Evolutionary conservation across 2,329 filamentous ascomycete species (phyloP), one percentile per base, ranked within the genome.

Genomic region (Zymoseptoria brevis): DNA sequence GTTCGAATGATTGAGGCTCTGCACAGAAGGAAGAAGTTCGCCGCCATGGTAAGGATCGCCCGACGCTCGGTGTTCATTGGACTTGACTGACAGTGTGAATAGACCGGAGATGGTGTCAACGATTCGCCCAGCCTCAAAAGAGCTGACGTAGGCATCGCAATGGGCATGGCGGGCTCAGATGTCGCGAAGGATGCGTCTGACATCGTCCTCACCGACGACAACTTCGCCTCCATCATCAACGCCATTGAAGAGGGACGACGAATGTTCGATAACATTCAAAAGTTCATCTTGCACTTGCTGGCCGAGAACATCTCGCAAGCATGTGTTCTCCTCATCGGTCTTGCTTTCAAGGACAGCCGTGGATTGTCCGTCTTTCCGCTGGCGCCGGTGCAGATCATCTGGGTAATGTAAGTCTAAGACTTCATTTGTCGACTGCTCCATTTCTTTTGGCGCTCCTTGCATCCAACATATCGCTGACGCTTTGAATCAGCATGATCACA

Each of bases 261-360:
- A 66, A 90, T 93, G 80, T 93, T 92, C 71, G 88, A 93, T 74
- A 94, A 94, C 69, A 91, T 94, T 64, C 88, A 94, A 69, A 93
- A 93, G 68, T 94, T 94, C 69, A 86, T 94, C 51, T 80, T 94
- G 50, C 67, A 97, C 90, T 0, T 99, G 96, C 77, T 95, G 96
- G 78, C 84, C 96, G 64, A 97, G 90, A 76, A 99, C 92, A 60
- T 96, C 89, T 90, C 88, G 35, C 88, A 95, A 71, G 91, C 92
- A 7, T 86, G 89, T 62, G 86, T 90, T 0, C 79, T 96, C 16
- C 84, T 96, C 24, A 86, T 90, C 48, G 91, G 91, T 56, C 83
- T 96, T 3, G 87, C 81, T 0, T 95, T 96, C 77, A 88, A 90
- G 68, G 91, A 96, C 69, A 65, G 74, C 2, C 77, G 79, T 8